These are phyloP conservation scores for Fusarium marasasianum DNA, from an alignment of 2,329 filamentous ascomycete species.

Conservation along the genomic window DNA sequence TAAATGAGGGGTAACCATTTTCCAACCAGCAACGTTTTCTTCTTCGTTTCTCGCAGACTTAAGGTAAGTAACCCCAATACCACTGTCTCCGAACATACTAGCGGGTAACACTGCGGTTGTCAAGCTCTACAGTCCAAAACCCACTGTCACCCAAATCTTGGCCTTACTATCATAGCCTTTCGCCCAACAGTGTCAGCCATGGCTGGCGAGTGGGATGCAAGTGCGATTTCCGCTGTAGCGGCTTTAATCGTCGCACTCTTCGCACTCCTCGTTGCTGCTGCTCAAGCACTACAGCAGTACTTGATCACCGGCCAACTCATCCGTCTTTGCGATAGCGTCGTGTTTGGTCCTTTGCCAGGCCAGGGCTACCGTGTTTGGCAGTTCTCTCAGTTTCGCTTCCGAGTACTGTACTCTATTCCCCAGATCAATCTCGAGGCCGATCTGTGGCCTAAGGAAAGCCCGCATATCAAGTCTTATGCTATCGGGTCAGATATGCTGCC, in stretches of 20 bases:
- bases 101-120: too few species aligned
- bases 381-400: not conserved
- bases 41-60: not conserved
- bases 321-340: not conserved
- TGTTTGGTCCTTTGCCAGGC: not conserved
- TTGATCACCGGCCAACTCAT: not conserved
- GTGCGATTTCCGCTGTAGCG: not conserved
- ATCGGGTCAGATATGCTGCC: not conserved
- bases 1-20: not conserved
- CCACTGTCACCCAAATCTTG: rapidly evolving
- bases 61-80: not conserved
- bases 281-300: not conserved
- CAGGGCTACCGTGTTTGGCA: not conserved
- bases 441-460: not conserved
- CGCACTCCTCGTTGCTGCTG: not conserved
- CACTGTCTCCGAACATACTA: not conserved
- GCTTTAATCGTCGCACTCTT: not conserved
- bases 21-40: not conserved
- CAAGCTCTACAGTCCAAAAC: not conserved
- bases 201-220: not conserved
- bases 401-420: not conserved
- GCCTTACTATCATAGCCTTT: rapidly evolving
- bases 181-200: not conserved
- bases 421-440: not conserved
- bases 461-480: not conserved